Evolutionary conservation across 441 rosid species (phyloP).

Genomic region (Geranium incanum): DNA sequence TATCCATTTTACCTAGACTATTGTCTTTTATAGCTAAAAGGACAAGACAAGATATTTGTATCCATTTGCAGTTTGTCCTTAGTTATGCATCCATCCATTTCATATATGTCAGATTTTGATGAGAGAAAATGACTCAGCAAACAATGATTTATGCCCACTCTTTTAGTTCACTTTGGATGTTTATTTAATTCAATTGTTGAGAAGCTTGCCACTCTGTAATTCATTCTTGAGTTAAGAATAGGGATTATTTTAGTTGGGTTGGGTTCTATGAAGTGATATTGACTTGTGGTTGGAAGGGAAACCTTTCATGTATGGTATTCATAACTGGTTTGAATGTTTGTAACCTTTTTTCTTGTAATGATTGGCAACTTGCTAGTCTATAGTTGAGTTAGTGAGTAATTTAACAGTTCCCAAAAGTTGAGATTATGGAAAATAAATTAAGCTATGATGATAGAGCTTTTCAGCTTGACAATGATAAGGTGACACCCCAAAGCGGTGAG

Average conservation of each 20-base stretch:
- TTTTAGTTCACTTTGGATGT: neutral
- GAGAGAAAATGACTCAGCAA: neutral
- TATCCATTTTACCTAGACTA: slow-evolving; percentile 16
- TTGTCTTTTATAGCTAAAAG: neutral
- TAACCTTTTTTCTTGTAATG: no score
- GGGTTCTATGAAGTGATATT: neutral
- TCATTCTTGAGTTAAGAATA: neutral
- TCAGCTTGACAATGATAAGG: neutral
- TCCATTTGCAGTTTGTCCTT: slow-evolving; percentile 11
- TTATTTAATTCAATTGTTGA: neutral
- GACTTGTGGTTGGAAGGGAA: neutral
- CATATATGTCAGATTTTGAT: neutral
- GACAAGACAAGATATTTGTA: slow-evolving; percentile 12
- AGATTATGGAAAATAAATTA: no score
- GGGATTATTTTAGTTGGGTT: neutral
- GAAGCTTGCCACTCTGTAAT: neutral
- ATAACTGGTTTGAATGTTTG: no score
- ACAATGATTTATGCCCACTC: neutral
- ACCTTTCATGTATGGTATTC: neutral
- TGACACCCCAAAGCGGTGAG: no score
- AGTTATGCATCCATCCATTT: neutral
- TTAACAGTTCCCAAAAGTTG: no score
- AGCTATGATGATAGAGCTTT: neutral
- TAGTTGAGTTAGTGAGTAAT: no score
- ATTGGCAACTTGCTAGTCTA: no score